These are phyloP conservation scores for Wickerhamiella brachini DNA, from an alignment of 805 yeast genomes.

Conservation along the genomic window DNA sequence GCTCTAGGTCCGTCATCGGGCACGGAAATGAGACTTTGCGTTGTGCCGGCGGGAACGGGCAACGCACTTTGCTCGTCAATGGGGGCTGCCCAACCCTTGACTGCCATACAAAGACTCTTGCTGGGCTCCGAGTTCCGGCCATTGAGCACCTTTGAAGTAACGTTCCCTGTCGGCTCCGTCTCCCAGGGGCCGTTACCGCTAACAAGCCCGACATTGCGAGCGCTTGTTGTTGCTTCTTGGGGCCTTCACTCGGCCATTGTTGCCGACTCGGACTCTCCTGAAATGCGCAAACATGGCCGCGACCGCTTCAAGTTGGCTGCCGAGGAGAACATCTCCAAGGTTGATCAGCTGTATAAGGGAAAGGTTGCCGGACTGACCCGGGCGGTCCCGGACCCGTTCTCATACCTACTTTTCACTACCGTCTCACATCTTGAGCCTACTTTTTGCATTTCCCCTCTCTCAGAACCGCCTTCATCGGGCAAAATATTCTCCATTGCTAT, in stretches of 20 bases:
- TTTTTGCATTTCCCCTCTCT: slow-evolving; percentile 50
- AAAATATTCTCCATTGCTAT: slow-evolving; percentile 37
- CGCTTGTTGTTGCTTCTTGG: slow-evolving; percentile 60
- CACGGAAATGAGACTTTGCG: slow-evolving; percentile 13
- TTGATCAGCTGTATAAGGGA: slow-evolving; percentile 42
- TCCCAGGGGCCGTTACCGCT: slow-evolving; percentile 19
- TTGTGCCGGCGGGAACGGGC: slow-evolving; percentile 75
- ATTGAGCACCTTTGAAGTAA: slow-evolving; percentile 33
- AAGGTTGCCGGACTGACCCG: slow-evolving; percentile 10
- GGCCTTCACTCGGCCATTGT: slow-evolving; percentile 78
- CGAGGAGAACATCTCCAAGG: slow-evolving; percentile 30
- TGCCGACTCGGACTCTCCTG: slow-evolving; percentile 62
- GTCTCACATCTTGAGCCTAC: slow-evolving; percentile 44
- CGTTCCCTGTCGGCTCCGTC: slow-evolving; percentile 28
- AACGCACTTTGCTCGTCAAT: slow-evolving; percentile 63
- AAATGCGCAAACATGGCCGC: slow-evolving; percentile 47
- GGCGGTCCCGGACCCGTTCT: slow-evolving; percentile 23
- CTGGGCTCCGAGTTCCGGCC: slow-evolving; percentile 18
- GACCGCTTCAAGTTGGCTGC: slow-evolving; percentile 65
- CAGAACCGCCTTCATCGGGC: slow-evolving; percentile 29
- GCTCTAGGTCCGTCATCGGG: slow-evolving; percentile 19
- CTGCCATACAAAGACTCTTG: slow-evolving; percentile 21
- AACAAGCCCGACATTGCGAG: slow-evolving; percentile 24
- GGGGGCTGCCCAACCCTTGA: slow-evolving; percentile 24
- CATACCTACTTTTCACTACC: slow-evolving; percentile 47